phyloP scores from a whole-genome alignment of 164 flowering plant species.

The Magnolia officinalis region DNA sequence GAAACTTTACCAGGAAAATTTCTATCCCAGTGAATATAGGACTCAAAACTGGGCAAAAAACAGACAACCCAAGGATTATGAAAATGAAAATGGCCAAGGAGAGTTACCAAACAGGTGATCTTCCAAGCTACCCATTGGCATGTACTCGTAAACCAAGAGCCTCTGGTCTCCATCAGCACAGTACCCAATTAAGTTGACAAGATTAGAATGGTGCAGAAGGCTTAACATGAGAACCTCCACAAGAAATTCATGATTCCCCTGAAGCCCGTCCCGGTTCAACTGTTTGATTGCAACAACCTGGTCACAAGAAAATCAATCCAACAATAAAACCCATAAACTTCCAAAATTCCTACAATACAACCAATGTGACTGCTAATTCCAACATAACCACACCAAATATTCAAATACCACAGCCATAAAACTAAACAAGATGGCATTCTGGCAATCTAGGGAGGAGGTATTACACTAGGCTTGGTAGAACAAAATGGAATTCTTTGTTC shows the following conservation, averaged over 20 bases:
- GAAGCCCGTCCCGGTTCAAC: slow-evolving; percentile 58
- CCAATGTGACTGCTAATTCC: not conserved
- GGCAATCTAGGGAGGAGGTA: not conserved
- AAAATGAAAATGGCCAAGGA: not conserved
- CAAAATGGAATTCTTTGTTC: not conserved
- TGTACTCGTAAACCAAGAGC: slow-evolving; percentile 81
- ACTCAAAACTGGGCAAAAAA: not conserved
- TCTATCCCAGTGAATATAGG: not conserved
- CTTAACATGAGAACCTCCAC: slow-evolving; percentile 92
- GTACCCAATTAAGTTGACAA: slow-evolving; percentile 81
- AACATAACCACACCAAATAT: not conserved
- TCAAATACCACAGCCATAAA: no score
- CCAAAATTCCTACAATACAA: not conserved
- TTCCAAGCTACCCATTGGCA: slow-evolving; percentile 84
- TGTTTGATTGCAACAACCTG: slow-evolving; percentile 73
- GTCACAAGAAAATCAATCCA: not conserved
- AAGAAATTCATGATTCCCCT: slow-evolving; percentile 80
- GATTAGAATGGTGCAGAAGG: slow-evolving; percentile 72
- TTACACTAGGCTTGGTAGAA: not conserved
- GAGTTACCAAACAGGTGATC: slow-evolving; percentile 74
- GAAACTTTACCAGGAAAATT: not conserved
- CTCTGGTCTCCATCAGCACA: slow-evolving; percentile 84
- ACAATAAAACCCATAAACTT: not conserved
- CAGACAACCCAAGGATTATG: not conserved
- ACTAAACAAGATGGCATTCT: not conserved